Evolutionary conservation across 2,329 filamentous ascomycete genomes (phyloP).

Genomic region (Botrytis paeoniae): DNA sequence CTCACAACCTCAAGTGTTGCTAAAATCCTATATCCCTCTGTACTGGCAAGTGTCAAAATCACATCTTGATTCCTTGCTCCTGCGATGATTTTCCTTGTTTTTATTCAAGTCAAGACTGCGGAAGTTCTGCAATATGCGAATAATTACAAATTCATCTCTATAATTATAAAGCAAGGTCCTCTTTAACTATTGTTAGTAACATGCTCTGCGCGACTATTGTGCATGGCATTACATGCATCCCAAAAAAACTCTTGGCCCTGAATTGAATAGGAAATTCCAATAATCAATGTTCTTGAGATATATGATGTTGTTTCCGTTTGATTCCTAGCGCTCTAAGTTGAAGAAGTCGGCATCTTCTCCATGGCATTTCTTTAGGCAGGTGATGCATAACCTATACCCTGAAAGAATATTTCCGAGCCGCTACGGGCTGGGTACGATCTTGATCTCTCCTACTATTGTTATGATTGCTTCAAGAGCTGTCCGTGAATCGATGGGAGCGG

Average conservation of each 20-base stretch:
- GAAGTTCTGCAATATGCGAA: constrained; percentile 29
- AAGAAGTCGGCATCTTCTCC: background rate
- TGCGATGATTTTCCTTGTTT: background rate
- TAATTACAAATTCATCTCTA: constrained; percentile 24
- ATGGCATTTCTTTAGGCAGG: fast-evolving
- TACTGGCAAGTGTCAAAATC: constrained; percentile 18
- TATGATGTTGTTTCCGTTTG: background rate
- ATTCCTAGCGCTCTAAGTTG: too few relatives aligned
- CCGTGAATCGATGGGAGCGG: background rate
- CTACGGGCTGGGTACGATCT: background rate
- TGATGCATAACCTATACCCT: background rate
- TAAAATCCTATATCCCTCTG: constrained; percentile 3
- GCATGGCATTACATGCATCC: constrained; percentile 43
- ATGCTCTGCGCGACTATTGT: background rate
- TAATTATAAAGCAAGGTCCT: constrained; percentile 21
- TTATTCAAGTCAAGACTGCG: too few relatives aligned
- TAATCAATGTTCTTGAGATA: constrained; percentile 46
- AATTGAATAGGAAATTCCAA: constrained; percentile 73
- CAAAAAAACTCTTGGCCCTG: constrained; percentile 68
- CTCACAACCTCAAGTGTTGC: background rate
- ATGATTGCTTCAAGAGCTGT: background rate
- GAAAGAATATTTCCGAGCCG: background rate
- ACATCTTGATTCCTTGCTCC: constrained; percentile 19
- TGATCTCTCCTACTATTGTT: background rate
- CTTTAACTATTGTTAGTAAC: background rate